A percentile compares a stretch with the other conserved stretches of the same genome.
Conservation (phyloP, 176 grass and related monocot genomes). For the Carex cristatella region DNA sequence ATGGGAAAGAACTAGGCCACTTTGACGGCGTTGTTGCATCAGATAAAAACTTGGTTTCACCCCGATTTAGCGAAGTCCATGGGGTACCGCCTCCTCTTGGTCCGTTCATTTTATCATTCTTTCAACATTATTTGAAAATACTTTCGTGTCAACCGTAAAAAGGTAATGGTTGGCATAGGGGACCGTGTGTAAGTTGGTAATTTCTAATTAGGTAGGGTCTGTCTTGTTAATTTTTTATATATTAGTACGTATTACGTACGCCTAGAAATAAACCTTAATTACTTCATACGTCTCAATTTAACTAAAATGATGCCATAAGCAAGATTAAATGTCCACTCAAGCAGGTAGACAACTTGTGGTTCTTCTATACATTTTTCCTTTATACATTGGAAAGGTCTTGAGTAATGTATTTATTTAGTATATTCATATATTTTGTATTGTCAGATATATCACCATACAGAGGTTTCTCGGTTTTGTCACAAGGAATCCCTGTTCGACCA, state of each 20-base stretch:
- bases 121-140: background rate
- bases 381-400: background rate
- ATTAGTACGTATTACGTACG: background rate
- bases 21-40: constrained; percentile 81
- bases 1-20: constrained; percentile 61
- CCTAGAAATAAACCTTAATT: background rate
- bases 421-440: constrained; percentile 23
- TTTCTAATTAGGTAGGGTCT: background rate
- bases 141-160: background rate
- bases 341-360: background rate
- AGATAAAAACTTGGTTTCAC: constrained; percentile 65
- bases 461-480: constrained; percentile 39
- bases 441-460: constrained; percentile 63
- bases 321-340: background rate
- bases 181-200: background rate
- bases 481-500: constrained; percentile 59
- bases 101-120: constrained; percentile 25
- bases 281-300: background rate
- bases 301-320: background rate
- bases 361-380: background rate
- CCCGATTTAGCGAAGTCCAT: constrained; percentile 55
- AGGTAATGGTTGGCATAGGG: background rate
- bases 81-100: constrained; percentile 73
- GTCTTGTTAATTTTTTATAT: background rate
- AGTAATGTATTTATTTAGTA: background rate